Conservation (phyloP, 305 asterid genomes). For the Euphrasia arctica region DNA sequence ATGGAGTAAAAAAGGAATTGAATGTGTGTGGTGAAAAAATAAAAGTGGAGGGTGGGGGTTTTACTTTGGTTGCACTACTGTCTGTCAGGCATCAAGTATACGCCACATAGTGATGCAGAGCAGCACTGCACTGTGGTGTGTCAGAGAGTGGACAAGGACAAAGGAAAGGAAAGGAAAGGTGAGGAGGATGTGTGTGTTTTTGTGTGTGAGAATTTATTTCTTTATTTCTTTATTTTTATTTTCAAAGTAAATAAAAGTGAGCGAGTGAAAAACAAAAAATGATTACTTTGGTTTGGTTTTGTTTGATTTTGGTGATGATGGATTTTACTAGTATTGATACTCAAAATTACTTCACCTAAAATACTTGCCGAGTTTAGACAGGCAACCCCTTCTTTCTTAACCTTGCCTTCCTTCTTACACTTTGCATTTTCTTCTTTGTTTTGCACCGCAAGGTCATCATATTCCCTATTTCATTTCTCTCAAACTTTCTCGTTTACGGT, state of each 20-base stretch:
- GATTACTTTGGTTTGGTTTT: neutral
- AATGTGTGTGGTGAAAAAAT: constrained; percentile 22
- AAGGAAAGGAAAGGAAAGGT: neutral
- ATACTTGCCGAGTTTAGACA: constrained; percentile 40
- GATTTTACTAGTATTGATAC: constrained; percentile 13
- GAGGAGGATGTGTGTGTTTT: constrained; percentile 18
- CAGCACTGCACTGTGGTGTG: constrained; percentile 21
- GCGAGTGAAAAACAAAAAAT: constrained; percentile 3
- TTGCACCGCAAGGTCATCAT: neutral
- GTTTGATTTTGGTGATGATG: neutral
- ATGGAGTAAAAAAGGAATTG: constrained; percentile 2
- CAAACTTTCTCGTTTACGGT: neutral
- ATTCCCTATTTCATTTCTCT: neutral
- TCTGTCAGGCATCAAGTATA: constrained; percentile 45
- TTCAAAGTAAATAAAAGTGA: constrained; percentile 3
- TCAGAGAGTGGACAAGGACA: constrained; percentile 36
- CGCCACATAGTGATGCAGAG: constrained; percentile 34
- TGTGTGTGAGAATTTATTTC: constrained; percentile 1
- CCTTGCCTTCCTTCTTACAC: constrained; percentile 25
- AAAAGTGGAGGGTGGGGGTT: constrained; percentile 21
- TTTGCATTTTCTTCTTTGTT: constrained; percentile 19
- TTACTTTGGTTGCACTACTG: constrained; percentile 54
- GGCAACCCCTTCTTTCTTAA: constrained; percentile 35
- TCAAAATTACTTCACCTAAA: constrained; percentile 24
- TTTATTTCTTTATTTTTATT: too few relatives aligned